phyloP scores from a whole-genome alignment of 805 yeast genomes.

The Candida suzukii region DNA sequence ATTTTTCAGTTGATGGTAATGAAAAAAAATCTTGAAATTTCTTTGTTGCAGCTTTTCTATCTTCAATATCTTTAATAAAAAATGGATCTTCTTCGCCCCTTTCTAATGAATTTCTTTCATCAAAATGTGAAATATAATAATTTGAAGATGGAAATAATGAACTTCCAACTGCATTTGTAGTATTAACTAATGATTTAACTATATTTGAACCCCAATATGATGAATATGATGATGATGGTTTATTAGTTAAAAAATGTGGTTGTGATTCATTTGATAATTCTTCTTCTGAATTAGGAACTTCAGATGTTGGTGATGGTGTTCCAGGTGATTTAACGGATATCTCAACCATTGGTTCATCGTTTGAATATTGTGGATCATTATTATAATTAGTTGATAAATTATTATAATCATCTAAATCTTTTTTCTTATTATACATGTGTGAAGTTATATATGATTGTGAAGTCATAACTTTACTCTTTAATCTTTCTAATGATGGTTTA shows the following conservation, averaged over 20 bases:
- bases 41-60: constrained; percentile 39
- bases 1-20: constrained; percentile 38
- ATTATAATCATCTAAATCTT: background rate
- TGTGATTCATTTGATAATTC: no score
- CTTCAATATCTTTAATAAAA: constrained; percentile 37
- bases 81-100: constrained; percentile 41
- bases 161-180: constrained; percentile 1
- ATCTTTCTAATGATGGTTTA: background rate
- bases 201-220: background rate
- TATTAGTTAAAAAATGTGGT: no score
- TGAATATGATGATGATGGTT: background rate
- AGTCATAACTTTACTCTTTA: background rate
- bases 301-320: background rate
- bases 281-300: background rate
- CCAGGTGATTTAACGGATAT: background rate
- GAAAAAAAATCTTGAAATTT: constrained; percentile 64
- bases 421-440: background rate
- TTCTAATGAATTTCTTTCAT: constrained; percentile 28
- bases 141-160: background rate
- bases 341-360: background rate
- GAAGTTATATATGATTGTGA: background rate
- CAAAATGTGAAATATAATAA: constrained; percentile 43
- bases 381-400: no score
- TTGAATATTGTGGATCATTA: background rate
- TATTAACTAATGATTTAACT: background rate